A percentile compares a stretch with the other conserved stretches of the same genome.
These are phyloP conservation scores for Solanum ahanhuiri DNA, from an alignment of 257 asterid genomes.

Conservation along the genomic window DNA sequence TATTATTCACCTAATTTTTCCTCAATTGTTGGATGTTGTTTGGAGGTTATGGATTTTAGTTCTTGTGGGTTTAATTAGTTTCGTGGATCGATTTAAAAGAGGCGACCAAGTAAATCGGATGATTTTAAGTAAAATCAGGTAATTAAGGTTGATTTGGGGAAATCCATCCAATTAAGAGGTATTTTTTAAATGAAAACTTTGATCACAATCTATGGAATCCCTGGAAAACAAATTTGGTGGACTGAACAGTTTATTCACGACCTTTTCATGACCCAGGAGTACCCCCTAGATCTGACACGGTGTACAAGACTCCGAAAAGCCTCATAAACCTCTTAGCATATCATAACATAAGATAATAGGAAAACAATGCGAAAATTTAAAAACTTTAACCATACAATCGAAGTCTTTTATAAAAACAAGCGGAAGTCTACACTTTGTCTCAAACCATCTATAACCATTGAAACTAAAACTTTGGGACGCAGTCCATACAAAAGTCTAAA, in stretches of 20 bases:
- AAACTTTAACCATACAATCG: too few relatives aligned
- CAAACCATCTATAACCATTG: too few relatives aligned
- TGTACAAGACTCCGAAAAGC: too few relatives aligned
- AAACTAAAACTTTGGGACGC: too few relatives aligned
- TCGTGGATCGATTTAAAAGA: not conserved
- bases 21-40: not conserved
- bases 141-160: not conserved
- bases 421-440: too few relatives aligned
- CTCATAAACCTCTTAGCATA: too few relatives aligned
- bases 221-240: not conserved
- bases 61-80: not conserved
- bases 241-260: not conserved
- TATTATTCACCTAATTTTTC: not conserved
- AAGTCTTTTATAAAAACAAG: too few relatives aligned
- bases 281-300: too few relatives aligned
- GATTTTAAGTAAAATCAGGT: not conserved
- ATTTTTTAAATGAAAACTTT: not conserved
- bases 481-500: too few relatives aligned
- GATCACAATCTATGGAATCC: not conserved
- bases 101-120: not conserved
- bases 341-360: too few relatives aligned
- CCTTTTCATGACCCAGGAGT: too few relatives aligned
- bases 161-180: not conserved
- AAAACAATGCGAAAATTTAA: too few relatives aligned
- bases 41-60: not conserved